Base-by-base conservation (phyloP, 305 asterid genomes). In the Solanum chacoense region DNA sequence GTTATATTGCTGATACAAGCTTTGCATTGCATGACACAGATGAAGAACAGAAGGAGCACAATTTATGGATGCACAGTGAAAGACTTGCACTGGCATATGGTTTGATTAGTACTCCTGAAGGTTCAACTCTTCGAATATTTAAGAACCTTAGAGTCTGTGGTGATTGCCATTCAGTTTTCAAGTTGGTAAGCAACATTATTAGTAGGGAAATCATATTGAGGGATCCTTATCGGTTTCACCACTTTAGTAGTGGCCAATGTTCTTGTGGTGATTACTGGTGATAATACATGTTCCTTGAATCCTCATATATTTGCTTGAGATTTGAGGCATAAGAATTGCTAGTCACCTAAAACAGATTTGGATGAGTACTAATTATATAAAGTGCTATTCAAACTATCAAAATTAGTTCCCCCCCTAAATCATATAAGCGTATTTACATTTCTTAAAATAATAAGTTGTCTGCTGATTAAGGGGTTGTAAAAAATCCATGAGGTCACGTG, bases 141-240 rank as follows among this genome's bases (percentile, higher is more conserved):
- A 96, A 96, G 93, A 96, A 96, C 87, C 98, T 96, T 63, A 95
- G 98, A 26, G 98, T 95, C 29, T 96, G 98, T 34, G 98, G 97
- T 2, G 98, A 96, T 91, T 96, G 98, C 83, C 98, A 96, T 91
- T 91, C 96, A 11, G 97, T 96, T 65, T 96, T 90, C 92, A 96
- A 96, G 93, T 90, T 93, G 37, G 94, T 91, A 50, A 95, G 99
- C 89, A 89, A 92, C 71, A 75, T 94, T 35, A 91, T 92, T 22
- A 32, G 88, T 28, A 94, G 99, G 92, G 94, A 94, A 86, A 94
- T 96, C 90, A 74, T 93, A 85, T 91, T 95, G 28, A 93, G 97
- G 92, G 99, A 96, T 93, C 94, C 98, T 85, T 96, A 94, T 63
- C 85, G 97, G 89, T 95, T 96, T 92, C 99, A 96, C 94, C 99